Conservation (phyloP, 140 eudicot species). For the Stevia rebaudiana region DNA sequence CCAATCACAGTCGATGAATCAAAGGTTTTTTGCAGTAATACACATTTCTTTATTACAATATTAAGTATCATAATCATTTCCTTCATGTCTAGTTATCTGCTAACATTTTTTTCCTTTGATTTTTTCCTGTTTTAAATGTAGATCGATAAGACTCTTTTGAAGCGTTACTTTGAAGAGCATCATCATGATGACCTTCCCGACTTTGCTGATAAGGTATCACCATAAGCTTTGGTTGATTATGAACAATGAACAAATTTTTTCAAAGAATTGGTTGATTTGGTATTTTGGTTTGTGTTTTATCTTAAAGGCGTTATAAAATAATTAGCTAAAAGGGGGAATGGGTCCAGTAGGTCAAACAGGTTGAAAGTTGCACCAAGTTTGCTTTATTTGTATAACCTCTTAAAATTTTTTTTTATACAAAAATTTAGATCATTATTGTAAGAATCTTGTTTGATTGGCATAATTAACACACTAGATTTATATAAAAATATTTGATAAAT, state of each 20-base stretch:
- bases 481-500: too few species aligned
- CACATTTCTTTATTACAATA: not conserved
- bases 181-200: conserved; percentile 77
- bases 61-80: conserved; percentile 4
- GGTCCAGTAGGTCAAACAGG: conserved; percentile 1
- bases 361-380: not conserved
- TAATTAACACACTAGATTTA: not conserved
- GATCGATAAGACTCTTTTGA: conserved; percentile 81
- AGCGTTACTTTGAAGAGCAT: conserved; percentile 63
- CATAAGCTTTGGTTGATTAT: not conserved
- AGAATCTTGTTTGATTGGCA: not conserved
- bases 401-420: not conserved
- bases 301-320: not conserved
- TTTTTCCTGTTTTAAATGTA: conserved; percentile 21
- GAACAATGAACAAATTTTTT: not conserved
- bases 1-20: conserved; percentile 95
- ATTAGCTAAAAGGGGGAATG: not conserved
- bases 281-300: not conserved
- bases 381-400: not conserved
- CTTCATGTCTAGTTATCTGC: not conserved
- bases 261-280: not conserved
- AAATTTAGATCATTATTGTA: not conserved
- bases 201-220: conserved; percentile 80
- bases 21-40: conserved; percentile 44
- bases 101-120: not conserved